phyloP scores from a whole-genome alignment of 148 eudicot genomes.

The Cornus suecica region DNA sequence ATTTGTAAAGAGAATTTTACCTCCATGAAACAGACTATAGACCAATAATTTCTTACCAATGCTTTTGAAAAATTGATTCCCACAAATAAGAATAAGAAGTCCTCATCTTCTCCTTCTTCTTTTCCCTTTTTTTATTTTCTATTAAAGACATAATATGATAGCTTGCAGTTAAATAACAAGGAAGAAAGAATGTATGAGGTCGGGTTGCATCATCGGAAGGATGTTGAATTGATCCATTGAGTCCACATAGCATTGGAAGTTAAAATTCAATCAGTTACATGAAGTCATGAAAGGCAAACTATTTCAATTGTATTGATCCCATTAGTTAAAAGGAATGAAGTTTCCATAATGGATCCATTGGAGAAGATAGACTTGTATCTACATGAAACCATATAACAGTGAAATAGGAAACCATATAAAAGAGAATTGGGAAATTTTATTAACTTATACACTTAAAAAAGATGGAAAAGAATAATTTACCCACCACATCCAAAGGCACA shows the following conservation, averaged over 20 bases:
- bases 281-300: not conserved
- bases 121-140: not conserved
- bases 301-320: not conserved
- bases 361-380: not conserved
- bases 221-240: not conserved
- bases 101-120: not conserved
- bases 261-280: not conserved
- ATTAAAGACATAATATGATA: not conserved
- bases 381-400: not conserved
- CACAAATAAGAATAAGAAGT: not conserved
- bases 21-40: not conserved
- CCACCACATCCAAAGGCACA: constrained; percentile 87
- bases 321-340: not conserved
- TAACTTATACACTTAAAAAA: not conserved
- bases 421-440: not conserved
- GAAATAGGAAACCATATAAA: not conserved
- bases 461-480: constrained; percentile 19
- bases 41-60: not conserved
- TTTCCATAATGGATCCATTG: not conserved
- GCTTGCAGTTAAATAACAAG: not conserved
- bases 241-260: not conserved
- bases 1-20: not conserved
- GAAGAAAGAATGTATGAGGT: not conserved
- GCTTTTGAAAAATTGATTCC: not conserved
- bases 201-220: not conserved